A percentile compares a stretch with the other conserved stretches of the same genome.
These are phyloP conservation scores for Cutaneotrichosporon daszewskae DNA, from an alignment of 1,284 basidiomycete species.

Conservation along the genomic window DNA sequence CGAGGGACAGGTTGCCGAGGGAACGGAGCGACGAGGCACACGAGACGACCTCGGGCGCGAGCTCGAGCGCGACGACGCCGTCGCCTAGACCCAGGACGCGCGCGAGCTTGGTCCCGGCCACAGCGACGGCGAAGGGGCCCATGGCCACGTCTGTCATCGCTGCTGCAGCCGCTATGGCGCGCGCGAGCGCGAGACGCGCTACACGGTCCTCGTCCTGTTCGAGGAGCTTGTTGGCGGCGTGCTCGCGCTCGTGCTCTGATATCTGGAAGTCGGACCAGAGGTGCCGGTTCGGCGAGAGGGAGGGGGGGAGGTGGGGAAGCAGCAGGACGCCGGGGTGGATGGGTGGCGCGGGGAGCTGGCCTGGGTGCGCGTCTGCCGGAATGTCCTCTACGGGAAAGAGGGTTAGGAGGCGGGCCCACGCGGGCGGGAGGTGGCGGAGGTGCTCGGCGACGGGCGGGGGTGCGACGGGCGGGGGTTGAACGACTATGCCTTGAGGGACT, in stretches of 20 bases:
- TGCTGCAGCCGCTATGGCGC: neutral
- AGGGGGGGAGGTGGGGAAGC: neutral
- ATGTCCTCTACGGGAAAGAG: no score
- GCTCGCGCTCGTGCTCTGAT: neutral
- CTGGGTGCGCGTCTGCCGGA: no score
- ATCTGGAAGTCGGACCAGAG: neutral
- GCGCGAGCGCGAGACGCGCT: constrained; percentile 1
- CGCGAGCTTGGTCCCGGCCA: constrained; percentile 3
- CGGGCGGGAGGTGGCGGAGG: no score
- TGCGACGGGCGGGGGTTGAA: no score
- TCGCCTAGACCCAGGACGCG: constrained; percentile 3
- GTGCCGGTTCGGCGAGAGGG: neutral
- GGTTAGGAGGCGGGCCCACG: no score
- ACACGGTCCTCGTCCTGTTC: neutral
- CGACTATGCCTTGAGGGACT: neutral
- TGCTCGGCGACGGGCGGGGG: no score
- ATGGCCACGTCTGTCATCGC: neutral
- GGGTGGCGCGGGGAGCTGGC: no score
- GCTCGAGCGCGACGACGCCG: constrained; percentile 4
- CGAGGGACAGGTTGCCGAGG: no score
- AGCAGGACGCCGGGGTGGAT: no score
- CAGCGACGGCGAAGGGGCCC: neutral
- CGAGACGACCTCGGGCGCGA: neutral
- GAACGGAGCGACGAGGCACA: no score
- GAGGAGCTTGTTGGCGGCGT: neutral